These are phyloP conservation scores for Ascochyta rabiei DNA, from an alignment of 2,329 filamentous ascomycete genomes.

Conservation along the genomic window DNA sequence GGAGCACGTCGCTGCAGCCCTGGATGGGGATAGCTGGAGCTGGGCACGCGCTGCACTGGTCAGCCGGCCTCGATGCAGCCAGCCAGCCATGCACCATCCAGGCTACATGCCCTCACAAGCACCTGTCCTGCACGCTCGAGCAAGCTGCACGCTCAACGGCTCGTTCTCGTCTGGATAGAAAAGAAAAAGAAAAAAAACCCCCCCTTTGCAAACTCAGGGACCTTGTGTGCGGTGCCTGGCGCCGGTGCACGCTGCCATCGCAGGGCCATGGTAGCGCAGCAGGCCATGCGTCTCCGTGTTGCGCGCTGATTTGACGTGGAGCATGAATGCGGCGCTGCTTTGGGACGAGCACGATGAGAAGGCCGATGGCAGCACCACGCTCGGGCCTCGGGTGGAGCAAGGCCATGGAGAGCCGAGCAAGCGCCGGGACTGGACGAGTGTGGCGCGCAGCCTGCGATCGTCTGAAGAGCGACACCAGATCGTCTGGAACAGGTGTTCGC, in stretches of 20 bases:
- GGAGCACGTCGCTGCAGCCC: background rate
- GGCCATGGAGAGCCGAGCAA: conserved; percentile 31
- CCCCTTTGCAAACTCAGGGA: conserved; percentile 11
- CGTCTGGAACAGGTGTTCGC: conserved; percentile 20
- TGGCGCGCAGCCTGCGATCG: conserved; percentile 33
- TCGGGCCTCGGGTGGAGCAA: conserved; percentile 29
- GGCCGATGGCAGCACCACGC: conserved; percentile 32
- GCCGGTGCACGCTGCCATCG: conserved; percentile 18
- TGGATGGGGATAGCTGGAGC: background rate
- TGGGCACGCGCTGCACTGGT: background rate
- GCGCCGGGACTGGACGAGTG: conserved; percentile 26
- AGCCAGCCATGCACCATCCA: conserved; percentile 33
- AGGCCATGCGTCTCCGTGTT: conserved; percentile 16
- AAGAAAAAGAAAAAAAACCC: no score
- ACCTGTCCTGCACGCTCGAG: conserved; percentile 1
- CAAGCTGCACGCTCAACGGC: background rate
- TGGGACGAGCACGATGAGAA: conserved; percentile 4
- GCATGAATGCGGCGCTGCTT: conserved; percentile 20
- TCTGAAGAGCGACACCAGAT: conserved; percentile 28
- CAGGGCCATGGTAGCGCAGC: conserved; percentile 23
- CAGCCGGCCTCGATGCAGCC: conserved; percentile 8
- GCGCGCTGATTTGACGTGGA: conserved; percentile 30
- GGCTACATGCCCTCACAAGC: conserved; percentile 19
- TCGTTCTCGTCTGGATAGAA: conserved; percentile 1
- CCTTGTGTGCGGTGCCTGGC: conserved; percentile 34